These are phyloP conservation scores for Brassica balearica DNA, from an alignment of 441 rosid species.

Conservation along the genomic window DNA sequence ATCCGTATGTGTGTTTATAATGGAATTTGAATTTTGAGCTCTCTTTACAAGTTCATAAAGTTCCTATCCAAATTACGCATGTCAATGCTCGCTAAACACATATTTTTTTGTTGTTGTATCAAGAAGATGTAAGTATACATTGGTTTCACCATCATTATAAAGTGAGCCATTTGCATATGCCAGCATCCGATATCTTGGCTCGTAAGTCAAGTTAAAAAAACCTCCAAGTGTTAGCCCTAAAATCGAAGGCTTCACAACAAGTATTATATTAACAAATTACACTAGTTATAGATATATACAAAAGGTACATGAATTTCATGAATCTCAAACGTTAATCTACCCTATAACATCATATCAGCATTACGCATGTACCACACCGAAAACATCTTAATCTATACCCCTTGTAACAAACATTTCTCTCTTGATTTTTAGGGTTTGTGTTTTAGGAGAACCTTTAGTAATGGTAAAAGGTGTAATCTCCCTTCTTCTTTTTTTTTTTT, in stretches of 20 bases:
- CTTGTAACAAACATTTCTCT: conserved; percentile 14
- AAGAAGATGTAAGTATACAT: not conserved
- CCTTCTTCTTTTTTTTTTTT: not conserved
- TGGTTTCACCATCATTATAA: conserved; percentile 7
- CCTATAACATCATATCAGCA: conserved; percentile 10
- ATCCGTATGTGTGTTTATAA: not conserved
- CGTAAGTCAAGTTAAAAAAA: conserved; percentile 8
- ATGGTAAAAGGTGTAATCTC: conserved; percentile 21
- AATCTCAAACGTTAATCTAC: conserved; percentile 34
- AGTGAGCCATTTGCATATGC: not conserved
- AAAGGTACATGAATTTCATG: conserved; percentile 18
- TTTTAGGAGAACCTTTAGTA: conserved; percentile 20
- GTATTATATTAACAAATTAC: conserved; percentile 17
- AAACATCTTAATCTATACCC: conserved; percentile 28
- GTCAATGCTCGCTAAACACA: not conserved
- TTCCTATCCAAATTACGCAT: not conserved
- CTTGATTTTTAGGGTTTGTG: conserved; percentile 16
- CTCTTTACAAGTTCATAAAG: not conserved
- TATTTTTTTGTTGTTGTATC: not conserved
- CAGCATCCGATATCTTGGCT: conserved; percentile 20
- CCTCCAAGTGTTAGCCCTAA: conserved; percentile 13
- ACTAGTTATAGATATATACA: conserved; percentile 26
- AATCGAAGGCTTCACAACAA: conserved; percentile 5
- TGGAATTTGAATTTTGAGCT: not conserved
- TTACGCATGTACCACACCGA: conserved; percentile 19